Conservation (phyloP, 2,329 filamentous ascomycete species). For the Colletotrichum sp. region DNA sequence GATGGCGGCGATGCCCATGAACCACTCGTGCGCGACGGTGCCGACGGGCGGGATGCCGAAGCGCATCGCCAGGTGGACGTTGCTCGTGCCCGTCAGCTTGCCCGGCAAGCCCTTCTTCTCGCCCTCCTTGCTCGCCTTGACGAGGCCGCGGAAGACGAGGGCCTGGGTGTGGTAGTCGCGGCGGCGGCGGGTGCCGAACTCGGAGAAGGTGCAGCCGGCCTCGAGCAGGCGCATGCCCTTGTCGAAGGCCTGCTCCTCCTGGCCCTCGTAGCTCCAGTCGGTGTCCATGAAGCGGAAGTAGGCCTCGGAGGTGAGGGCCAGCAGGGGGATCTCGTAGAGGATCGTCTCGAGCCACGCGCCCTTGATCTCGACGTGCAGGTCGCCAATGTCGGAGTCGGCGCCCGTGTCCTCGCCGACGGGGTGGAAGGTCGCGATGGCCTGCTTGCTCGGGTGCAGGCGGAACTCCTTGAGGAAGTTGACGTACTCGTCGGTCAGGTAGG, state of each 20-base stretch:
- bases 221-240: slow-evolving; percentile 83
- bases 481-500: slow-evolving; percentile 80
- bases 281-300: slow-evolving; percentile 97
- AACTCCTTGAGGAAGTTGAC: slow-evolving; percentile 84
- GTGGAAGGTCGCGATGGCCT: slow-evolving; percentile 75
- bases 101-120: slow-evolving; percentile 69
- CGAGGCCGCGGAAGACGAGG: slow-evolving; percentile 86
- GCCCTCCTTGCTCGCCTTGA: slow-evolving; percentile 76
- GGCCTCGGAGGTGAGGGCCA: slow-evolving; percentile 91
- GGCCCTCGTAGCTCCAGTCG: slow-evolving; percentile 88
- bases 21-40: slow-evolving; percentile 96
- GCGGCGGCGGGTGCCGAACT: slow-evolving; percentile 89
- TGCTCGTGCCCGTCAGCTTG: slow-evolving; percentile 87
- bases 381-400: slow-evolving; percentile 71
- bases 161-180: slow-evolving; percentile 96
- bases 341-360: slow-evolving; percentile 95
- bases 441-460: slow-evolving; percentile 78
- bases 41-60: slow-evolving; percentile 85
- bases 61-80: slow-evolving; percentile 96
- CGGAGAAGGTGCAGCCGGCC: slow-evolving; percentile 86
- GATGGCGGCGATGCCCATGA: slow-evolving; percentile 97
- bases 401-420: slow-evolving; percentile 61
- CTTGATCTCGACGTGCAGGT: slow-evolving; percentile 76
- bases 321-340: slow-evolving; percentile 93
- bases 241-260: slow-evolving; percentile 81